phyloP scores from a whole-genome alignment of 23 red algal species.

The Chondrus crispus region DNA sequence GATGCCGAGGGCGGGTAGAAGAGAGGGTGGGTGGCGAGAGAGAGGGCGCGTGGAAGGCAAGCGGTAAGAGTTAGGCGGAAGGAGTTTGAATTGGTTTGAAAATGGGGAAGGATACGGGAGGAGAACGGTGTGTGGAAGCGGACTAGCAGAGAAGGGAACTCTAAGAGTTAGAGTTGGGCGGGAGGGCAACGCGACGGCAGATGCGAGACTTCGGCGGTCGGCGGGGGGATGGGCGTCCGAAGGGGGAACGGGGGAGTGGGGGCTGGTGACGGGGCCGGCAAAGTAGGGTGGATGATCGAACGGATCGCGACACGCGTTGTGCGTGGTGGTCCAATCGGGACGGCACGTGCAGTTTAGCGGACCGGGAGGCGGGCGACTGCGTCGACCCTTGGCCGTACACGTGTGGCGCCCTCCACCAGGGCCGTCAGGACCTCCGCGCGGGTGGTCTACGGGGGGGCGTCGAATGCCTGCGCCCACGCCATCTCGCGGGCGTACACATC shows the following conservation, averaged over 20 bases:
- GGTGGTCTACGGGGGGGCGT: not conserved
- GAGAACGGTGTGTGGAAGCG: not conserved
- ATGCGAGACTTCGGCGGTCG: no score
- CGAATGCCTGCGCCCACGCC: slow-evolving; percentile 13
- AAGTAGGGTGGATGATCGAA: not conserved
- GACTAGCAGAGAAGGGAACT: not conserved
- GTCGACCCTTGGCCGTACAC: not conserved
- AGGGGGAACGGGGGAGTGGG: not conserved
- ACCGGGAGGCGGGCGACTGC: not conserved
- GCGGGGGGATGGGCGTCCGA: not conserved
- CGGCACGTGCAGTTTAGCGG: not conserved
- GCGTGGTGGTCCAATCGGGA: not conserved
- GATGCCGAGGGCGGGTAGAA: not conserved
- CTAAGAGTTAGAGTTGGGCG: not conserved
- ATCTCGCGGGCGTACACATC: slow-evolving; percentile 18
- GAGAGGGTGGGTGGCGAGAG: not conserved
- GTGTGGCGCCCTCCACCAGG: not conserved
- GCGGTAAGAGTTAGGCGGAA: not conserved
- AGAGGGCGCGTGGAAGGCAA: not conserved
- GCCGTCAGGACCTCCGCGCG: no score
- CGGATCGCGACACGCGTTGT: not conserved
- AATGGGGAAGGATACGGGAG: not conserved
- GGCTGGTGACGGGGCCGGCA: not conserved
- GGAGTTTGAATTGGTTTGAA: no score
- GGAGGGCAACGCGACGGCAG: no score